Percentiles rank a stretch among this genome's conserved stretches.
Evolutionary conservation across 73 alveolate species (phyloP).

Genomic region (Stentor roeselii): DNA sequence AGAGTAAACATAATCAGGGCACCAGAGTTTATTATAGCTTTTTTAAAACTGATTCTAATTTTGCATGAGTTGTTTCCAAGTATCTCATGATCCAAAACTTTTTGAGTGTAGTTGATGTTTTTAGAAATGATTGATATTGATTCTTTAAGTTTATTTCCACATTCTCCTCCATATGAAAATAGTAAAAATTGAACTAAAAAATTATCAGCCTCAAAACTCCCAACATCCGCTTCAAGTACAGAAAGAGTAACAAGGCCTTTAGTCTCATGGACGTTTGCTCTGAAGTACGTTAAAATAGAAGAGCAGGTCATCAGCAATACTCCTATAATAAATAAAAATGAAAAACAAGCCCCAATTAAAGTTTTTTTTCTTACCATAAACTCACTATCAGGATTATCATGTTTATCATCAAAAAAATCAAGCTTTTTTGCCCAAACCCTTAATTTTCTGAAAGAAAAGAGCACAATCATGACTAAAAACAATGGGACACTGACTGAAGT

Average conservation of each 20-base stretch:
- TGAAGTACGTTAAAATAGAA: no score
- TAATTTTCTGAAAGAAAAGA: neutral
- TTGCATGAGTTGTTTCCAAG: neutral
- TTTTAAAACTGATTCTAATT: no score
- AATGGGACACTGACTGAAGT: no score
- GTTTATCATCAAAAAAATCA: neutral
- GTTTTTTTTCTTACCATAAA: neutral
- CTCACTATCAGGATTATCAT: neutral
- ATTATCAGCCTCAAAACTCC: neutral
- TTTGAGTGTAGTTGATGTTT: no score
- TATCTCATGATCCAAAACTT: neutral
- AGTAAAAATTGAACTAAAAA: neutral
- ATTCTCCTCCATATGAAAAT: neutral
- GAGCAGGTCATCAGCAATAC: neutral
- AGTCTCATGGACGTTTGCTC: no score
- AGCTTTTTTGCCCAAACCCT: neutral
- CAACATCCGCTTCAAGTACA: neutral
- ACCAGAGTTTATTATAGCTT: neutral
- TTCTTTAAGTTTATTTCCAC: neutral
- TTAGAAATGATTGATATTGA: no score
- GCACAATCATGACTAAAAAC: neutral
- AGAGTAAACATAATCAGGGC: neutral
- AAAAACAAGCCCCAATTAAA: neutral
- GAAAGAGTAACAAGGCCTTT: neutral
- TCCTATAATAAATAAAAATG: neutral